These are phyloP conservation scores for Gardenia jasminoides DNA, from an alignment of 257 asterid genomes.

Conservation along the genomic window DNA sequence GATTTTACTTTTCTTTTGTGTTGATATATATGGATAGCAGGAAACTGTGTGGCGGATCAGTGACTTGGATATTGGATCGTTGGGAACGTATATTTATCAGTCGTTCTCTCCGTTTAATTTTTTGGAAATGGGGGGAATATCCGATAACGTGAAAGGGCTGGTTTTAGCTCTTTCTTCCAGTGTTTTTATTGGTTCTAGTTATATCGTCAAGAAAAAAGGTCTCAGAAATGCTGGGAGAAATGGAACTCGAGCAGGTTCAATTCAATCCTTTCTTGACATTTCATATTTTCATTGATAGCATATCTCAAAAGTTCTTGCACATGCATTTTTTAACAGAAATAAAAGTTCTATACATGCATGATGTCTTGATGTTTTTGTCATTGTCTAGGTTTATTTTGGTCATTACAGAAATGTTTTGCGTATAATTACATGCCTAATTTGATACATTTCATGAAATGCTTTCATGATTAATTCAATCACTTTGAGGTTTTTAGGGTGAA, in stretches of 20 bases:
- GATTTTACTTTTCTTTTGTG: neutral
- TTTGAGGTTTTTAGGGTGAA: neutral
- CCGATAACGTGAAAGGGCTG: slow-evolving; percentile 37
- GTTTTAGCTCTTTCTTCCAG: slow-evolving; percentile 38
- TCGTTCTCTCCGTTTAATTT: slow-evolving; percentile 20
- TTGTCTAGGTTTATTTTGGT: neutral
- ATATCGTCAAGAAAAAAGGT: slow-evolving; percentile 39
- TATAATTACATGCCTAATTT: too few species aligned
- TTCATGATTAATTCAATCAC: neutral
- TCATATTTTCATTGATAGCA: neutral
- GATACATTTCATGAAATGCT: too few species aligned
- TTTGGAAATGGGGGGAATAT: slow-evolving; percentile 29
- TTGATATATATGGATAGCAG: slow-evolving; percentile 3
- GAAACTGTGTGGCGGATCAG: slow-evolving; percentile 3
- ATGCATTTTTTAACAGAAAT: neutral
- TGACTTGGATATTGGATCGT: neutral
- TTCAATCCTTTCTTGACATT: neutral
- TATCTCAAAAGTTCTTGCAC: neutral
- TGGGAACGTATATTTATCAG: neutral
- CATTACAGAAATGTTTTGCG: neutral
- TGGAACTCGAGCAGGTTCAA: slow-evolving; percentile 35
- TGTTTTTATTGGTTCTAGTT: slow-evolving; percentile 41
- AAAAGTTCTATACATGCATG: neutral
- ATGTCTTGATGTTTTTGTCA: neutral
- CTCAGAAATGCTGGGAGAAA: slow-evolving; percentile 30